These are phyloP conservation scores for Aspergillus heteromorphus DNA, from an alignment of 495 filamentous ascomycete genomes.

Conservation along the genomic window DNA sequence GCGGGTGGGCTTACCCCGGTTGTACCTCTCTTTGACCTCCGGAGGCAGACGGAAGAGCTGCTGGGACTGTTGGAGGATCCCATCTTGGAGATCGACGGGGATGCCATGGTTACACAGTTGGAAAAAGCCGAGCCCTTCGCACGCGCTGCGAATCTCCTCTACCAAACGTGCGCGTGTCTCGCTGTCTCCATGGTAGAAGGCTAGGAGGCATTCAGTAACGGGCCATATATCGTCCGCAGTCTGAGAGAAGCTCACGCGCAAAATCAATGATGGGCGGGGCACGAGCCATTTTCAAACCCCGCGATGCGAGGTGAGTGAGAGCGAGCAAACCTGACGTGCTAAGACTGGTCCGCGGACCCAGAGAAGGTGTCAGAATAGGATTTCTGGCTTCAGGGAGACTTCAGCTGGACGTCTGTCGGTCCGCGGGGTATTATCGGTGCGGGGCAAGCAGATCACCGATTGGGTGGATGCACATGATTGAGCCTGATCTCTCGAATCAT, in stretches of 20 bases:
- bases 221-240: not conserved
- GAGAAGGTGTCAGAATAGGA: not conserved
- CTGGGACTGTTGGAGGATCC: constrained; percentile 60
- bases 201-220: not conserved
- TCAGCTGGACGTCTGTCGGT: too few relatives aligned
- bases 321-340: too few relatives aligned
- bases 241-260: not conserved
- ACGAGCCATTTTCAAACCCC: not conserved
- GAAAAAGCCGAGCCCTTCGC: constrained; percentile 66
- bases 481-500: too few relatives aligned
- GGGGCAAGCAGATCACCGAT: too few relatives aligned
- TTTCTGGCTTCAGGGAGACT: too few relatives aligned
- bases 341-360: not conserved
- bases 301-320: too few relatives aligned
- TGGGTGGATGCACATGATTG: too few relatives aligned
- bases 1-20: constrained; percentile 1
- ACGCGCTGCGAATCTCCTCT: constrained; percentile 13
- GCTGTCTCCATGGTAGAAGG: not conserved
- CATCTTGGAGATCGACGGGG: constrained; percentile 53
- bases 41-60: constrained; percentile 71
- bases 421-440: too few relatives aligned
- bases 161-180: not conserved
- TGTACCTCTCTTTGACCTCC: constrained; percentile 42
- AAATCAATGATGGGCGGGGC: constrained; percentile 4
- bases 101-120: constrained; percentile 82